These are phyloP conservation scores for Malassezia globosa DNA, from an alignment of 1,284 basidiomycete genomes.

Conservation along the genomic window DNA sequence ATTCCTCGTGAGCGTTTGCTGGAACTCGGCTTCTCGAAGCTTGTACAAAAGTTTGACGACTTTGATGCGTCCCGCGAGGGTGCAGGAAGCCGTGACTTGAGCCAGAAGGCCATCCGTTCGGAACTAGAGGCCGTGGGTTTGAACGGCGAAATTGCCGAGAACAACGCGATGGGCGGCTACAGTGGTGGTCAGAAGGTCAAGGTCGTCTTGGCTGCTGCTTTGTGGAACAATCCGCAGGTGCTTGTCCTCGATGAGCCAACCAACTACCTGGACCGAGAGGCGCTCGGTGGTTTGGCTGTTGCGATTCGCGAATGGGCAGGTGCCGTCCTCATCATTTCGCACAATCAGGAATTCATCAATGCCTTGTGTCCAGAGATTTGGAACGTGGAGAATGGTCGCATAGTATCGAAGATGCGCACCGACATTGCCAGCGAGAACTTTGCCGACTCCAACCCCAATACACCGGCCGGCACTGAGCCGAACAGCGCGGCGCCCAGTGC, in stretches of 20 bases:
- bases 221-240: conserved; percentile 47
- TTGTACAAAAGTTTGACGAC: conserved; percentile 92
- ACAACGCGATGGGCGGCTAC: conserved; percentile 42
- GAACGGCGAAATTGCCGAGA: conserved; percentile 54
- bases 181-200: conserved; percentile 79
- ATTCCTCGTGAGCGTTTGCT: conserved; percentile 78
- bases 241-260: conserved; percentile 59
- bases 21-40: conserved; percentile 77
- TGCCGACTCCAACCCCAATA: conserved; percentile 51
- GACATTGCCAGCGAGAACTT: conserved; percentile 69
- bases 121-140: conserved; percentile 63
- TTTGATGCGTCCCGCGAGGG: conserved; percentile 70
- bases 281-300: conserved; percentile 80
- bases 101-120: conserved; percentile 44
- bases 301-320: conserved; percentile 94
- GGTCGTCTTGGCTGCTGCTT: conserved; percentile 51
- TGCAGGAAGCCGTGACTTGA: conserved; percentile 58
- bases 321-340: conserved; percentile 92
- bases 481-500: conserved; percentile 50
- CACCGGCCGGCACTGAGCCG: conserved; percentile 61
- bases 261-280: conserved; percentile 62
- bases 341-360: conserved; percentile 55
- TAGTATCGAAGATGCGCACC: conserved; percentile 77
- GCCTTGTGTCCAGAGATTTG: conserved; percentile 54
- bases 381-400: conserved; percentile 59